Conservation (phyloP, 1,284 basidiomycete genomes). For the Heterobasidion parviporum region DNA sequence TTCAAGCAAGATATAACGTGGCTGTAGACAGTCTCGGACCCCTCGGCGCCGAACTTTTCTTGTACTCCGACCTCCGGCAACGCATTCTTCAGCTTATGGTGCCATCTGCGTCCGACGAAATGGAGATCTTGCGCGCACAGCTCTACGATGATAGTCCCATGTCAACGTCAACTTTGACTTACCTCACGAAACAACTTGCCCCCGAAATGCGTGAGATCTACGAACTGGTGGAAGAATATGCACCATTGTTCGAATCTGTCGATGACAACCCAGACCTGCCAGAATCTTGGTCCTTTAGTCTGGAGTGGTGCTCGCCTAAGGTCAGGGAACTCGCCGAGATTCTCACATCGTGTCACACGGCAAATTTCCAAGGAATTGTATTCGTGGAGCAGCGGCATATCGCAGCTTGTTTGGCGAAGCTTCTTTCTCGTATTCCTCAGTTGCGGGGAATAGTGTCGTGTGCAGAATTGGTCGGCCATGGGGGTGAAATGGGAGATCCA, state of each 20-base stretch:
- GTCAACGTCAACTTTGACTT: not conserved
- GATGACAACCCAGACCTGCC: conserved; percentile 24
- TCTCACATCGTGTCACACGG: conserved; percentile 44
- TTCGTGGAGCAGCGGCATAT: conserved; percentile 80
- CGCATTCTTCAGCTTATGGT: conserved; percentile 31
- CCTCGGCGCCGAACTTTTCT: conserved; percentile 50
- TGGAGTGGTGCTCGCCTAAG: conserved; percentile 68
- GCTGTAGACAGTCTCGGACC: conserved; percentile 46
- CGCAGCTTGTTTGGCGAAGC: conserved; percentile 57
- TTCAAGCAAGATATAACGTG: conserved; percentile 50
- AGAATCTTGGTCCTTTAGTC: conserved; percentile 26
- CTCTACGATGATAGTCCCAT: conserved; percentile 3
- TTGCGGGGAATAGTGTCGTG: conserved; percentile 50
- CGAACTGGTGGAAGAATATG: conserved; percentile 43
- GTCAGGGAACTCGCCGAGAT: conserved; percentile 51
- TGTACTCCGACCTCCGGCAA: conserved; percentile 50
- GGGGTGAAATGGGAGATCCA: conserved; percentile 28
- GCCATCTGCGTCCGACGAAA: conserved; percentile 31
- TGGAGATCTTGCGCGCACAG: conserved; percentile 20
- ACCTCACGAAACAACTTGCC: not conserved
- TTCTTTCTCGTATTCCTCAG: conserved; percentile 52
- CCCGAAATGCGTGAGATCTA: conserved; percentile 9
- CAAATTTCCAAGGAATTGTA: conserved; percentile 68
- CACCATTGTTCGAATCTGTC: conserved; percentile 35
- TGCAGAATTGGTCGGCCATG: conserved; percentile 66